Evolutionary conservation across 768 basidiomycete species (phyloP).

Genomic region (Leccinum obscurum): DNA sequence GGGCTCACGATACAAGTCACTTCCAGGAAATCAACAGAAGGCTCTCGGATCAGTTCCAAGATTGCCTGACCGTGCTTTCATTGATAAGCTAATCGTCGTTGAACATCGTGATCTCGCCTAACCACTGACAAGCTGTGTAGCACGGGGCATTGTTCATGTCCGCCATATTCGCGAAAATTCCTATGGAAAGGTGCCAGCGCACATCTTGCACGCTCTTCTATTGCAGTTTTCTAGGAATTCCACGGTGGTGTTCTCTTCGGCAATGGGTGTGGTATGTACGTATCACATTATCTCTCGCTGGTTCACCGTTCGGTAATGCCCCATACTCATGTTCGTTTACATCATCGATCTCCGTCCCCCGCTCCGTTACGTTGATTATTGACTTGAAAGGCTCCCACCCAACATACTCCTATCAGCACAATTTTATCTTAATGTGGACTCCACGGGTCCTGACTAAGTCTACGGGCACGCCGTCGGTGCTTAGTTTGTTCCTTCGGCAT

Average conservation of each 20-base stretch:
- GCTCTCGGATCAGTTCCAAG: constrained; percentile 18
- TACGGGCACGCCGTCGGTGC: constrained; percentile 14
- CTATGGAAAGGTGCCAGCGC: constrained; percentile 18
- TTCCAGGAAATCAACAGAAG: not conserved
- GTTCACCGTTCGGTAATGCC: constrained; percentile 12
- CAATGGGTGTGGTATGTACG: constrained; percentile 7
- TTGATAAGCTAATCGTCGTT: constrained; percentile 10
- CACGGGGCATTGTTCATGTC: constrained; percentile 28
- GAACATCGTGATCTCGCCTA: constrained; percentile 26
- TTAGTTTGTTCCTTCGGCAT: constrained; percentile 14
- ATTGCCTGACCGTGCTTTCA: constrained; percentile 11
- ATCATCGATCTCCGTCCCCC: constrained; percentile 17
- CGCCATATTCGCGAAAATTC: constrained; percentile 26
- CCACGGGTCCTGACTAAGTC: constrained; percentile 24
- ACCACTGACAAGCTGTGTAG: constrained; percentile 18
- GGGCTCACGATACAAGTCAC: not conserved
- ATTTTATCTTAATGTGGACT: constrained; percentile 11
- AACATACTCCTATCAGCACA: constrained; percentile 6
- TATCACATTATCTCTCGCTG: constrained; percentile 10
- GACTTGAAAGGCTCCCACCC: not conserved
- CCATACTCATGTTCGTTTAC: constrained; percentile 29
- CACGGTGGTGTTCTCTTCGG: constrained; percentile 12
- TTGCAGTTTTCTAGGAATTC: constrained; percentile 21
- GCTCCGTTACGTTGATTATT: not conserved
- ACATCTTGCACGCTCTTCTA: constrained; percentile 22